These are phyloP conservation scores for Colletotrichum truncatum DNA, from an alignment of 2,329 filamentous ascomycete genomes.

Conservation along the genomic window DNA sequence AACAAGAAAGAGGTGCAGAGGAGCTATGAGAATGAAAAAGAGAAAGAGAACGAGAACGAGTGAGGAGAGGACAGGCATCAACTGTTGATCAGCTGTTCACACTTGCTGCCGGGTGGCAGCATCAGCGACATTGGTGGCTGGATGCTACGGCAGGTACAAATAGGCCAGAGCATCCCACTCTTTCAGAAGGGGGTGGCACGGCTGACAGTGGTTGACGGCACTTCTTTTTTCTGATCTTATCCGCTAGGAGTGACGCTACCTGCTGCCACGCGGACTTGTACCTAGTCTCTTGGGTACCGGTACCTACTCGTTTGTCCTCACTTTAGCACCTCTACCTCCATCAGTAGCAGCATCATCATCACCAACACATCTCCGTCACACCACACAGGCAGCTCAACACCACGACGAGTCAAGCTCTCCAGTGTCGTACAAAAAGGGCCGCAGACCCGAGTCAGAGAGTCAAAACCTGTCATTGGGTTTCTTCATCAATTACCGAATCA, in stretches of 20 bases:
- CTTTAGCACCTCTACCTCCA: no score
- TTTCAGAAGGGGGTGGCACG: constrained; percentile 21
- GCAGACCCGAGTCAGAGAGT: no score
- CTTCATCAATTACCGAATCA: background rate
- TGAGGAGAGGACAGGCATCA: constrained; percentile 6
- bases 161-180: constrained; percentile 26
- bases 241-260: background rate
- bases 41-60: no score
- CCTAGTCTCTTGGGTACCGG: background rate
- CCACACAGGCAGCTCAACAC: background rate
- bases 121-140: background rate
- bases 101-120: constrained; percentile 15
- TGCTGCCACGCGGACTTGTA: background rate
- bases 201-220: constrained; percentile 14
- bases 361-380: constrained; percentile 1
- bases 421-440: background rate
- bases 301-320: background rate
- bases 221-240: background rate
- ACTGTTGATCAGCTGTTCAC: background rate
- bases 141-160: constrained; percentile 27
- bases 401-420: background rate
- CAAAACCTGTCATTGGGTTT: background rate
- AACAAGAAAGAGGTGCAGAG: background rate
- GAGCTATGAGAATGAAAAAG: background rate
- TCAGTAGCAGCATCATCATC: background rate